Percentiles rank a stretch among this genome's conserved stretches.
Evolutionary conservation across 495 filamentous ascomycete genomes (phyloP).

Genomic region (Tetracladium setigerum): DNA sequence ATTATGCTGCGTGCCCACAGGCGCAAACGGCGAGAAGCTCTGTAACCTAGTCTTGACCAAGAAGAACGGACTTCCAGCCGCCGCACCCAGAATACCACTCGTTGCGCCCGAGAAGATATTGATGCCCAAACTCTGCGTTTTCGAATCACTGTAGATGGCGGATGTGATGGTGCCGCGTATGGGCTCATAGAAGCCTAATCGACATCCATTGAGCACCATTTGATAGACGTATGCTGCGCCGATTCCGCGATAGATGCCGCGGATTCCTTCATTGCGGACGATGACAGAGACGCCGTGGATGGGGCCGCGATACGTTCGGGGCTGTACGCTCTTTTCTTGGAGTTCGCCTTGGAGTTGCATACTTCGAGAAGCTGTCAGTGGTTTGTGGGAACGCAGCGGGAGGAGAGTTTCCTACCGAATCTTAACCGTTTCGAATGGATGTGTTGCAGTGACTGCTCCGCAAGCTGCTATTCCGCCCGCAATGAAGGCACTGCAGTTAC

Average conservation of each 20-base stretch:
- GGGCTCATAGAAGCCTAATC: conserved; percentile 96
- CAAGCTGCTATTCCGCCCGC: conserved; percentile 95
- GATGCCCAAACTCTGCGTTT: conserved; percentile 72
- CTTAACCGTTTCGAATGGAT: conserved; percentile 98
- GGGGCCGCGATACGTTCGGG: conserved; percentile 84
- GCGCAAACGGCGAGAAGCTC: conserved; percentile 87
- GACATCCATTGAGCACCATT: conserved; percentile 91
- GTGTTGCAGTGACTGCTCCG: conserved; percentile 94
- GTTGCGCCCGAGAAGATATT: conserved; percentile 89
- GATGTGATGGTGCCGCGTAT: conserved; percentile 61
- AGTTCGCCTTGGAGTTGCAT: conserved; percentile 97
- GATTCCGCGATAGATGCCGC: conserved; percentile 82
- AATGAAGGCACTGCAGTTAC: conserved; percentile 56
- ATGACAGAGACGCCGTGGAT: conserved; percentile 89
- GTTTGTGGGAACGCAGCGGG: neutral
- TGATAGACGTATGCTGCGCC: conserved; percentile 96
- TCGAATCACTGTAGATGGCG: conserved; percentile 59
- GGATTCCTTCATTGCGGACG: conserved; percentile 79
- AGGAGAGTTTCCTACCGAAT: conserved; percentile 58
- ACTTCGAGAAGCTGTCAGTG: conserved; percentile 32
- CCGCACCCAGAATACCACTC: conserved; percentile 84
- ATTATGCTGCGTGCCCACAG: conserved; percentile 90
- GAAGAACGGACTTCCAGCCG: conserved; percentile 91
- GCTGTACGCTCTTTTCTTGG: conserved; percentile 73
- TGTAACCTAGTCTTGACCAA: conserved; percentile 97